Base-by-base conservation (phyloP, 2,329 filamentous ascomycete species). In the Monosporascus sp. region DNA sequence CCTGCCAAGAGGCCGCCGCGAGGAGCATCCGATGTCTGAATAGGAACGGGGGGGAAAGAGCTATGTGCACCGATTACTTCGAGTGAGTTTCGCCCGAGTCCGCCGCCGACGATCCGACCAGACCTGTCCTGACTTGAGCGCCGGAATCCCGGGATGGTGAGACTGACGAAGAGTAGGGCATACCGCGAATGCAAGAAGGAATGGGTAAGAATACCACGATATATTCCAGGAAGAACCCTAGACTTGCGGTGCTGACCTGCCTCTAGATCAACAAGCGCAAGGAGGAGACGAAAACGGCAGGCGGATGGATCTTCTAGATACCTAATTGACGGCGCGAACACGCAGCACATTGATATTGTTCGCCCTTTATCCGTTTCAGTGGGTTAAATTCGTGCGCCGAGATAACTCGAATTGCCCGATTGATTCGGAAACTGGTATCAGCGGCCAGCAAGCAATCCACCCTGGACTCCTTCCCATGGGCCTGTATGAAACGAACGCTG, bases 61-160 rank as follows among this genome's bases (percentile, higher is more conserved):
- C 86, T n/a, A 88, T 97, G 88, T 99, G 94, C 68, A 79, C 81
- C 59, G 93, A 97, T 70, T 97, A 95, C 69, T 97, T 99, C 68
- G 90, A 97, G 91, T 97, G 70, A 73, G 89, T 73, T 54, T 43
- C 50, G 24, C 31, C 49, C 17, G 22, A 47, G 6, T 41, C 17
- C 8, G 14, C 57, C 9, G n/a, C 31, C 31, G 27, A 11, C 9
- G 3, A 11, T 3, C 31, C 31, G 11, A 35, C 31, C 4, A 11
- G 31, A 35, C 11, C 31, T 11, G 11, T 14, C 31, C 31, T 35
- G 11, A 14, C 9, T 14, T 14, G 31, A 35, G 11, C 31, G 9
- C 31, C 37, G 59, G 46, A 40, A 22, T 26, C 19, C 26, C 17
- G 7, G 40, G n/a, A 45, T 16, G 40, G 54, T 14, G 31, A 5